Conservation (phyloP, 2,329 filamentous ascomycete genomes). For the Sclerotinia minor region DNA sequence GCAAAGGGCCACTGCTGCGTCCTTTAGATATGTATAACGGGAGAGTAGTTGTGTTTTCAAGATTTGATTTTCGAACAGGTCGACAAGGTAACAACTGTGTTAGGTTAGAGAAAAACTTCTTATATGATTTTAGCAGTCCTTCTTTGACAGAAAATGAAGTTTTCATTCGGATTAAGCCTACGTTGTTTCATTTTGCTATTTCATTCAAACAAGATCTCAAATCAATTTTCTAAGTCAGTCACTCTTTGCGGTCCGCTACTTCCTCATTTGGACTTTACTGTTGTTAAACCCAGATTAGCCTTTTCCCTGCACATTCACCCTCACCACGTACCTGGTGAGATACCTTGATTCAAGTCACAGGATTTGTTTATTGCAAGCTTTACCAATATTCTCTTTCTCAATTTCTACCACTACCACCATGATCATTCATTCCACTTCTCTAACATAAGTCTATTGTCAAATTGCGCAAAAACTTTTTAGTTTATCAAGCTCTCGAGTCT, state of each 20-base stretch:
- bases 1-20: background rate
- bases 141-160: background rate
- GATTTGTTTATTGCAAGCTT: background rate
- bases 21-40: background rate
- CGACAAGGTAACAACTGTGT: background rate
- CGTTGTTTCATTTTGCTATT: background rate
- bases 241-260: background rate
- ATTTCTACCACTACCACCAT: background rate
- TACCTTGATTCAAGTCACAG: background rate
- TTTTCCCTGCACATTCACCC: background rate
- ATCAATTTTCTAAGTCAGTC: background rate
- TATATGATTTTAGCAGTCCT: background rate
- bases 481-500: background rate
- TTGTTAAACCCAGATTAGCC: background rate
- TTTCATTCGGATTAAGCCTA: background rate
- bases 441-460: background rate
- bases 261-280: background rate
- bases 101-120: background rate
- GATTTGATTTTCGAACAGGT: background rate
- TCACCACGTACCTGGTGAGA: background rate
- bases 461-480: background rate
- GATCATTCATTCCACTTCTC: background rate
- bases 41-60: background rate
- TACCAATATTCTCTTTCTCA: background rate
- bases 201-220: background rate